Evolutionary conservation across 495 filamentous ascomycete species (phyloP), one percentile per base, ranked within the genome.

Genomic region (Neurospora sublineolata): DNA sequence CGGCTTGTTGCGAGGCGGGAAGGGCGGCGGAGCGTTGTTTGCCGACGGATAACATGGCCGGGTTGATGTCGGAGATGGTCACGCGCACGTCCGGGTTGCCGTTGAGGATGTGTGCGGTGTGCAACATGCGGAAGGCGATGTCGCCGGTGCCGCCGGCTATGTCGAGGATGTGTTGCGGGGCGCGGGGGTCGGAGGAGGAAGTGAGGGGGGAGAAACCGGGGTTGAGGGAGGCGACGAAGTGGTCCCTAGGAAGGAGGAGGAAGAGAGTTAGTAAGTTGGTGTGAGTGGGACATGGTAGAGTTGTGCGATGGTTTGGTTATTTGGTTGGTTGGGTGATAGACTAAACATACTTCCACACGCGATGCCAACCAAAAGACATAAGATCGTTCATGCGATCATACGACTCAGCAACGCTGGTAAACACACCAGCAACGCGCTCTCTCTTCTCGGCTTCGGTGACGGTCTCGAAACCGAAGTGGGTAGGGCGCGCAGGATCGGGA

Each of bases 341-440:
- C 36, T 36, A 30, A 37, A 76, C 81, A 20, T 60, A 83, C 82
- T 99, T 99, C 95, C 95, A 99, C 68, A 98, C 84, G 18, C 95
- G 92, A 82, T 99, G 95, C 83, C 97, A 94, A 41, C 94, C 94
- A 36, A 98, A 89, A 52, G 94, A 97, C 95, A 99, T 98, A 68
- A 97, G 88, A 81, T 99, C 95, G 86, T 99, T 99, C 95, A 99
- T 99, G 74, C 89, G 89, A 80, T 97, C 94, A 85, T 95, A 90
- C 37, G 90, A 92, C 68, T 92, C 88, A 75, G 95, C 94, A 68
- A 99, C 94, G 78, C 93, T 97, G 81, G 93, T 95, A 86, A 98
- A 99, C 73, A 99, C 95, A 52, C 88, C 88, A 75, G 89, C 90
- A 30, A 98, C 95, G 23, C 77, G 78, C 75, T 83, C 79, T 37